Conservation (phyloP, 225 moss, liverwort and hornwort genomes). For the Polytrichum formosum region DNA sequence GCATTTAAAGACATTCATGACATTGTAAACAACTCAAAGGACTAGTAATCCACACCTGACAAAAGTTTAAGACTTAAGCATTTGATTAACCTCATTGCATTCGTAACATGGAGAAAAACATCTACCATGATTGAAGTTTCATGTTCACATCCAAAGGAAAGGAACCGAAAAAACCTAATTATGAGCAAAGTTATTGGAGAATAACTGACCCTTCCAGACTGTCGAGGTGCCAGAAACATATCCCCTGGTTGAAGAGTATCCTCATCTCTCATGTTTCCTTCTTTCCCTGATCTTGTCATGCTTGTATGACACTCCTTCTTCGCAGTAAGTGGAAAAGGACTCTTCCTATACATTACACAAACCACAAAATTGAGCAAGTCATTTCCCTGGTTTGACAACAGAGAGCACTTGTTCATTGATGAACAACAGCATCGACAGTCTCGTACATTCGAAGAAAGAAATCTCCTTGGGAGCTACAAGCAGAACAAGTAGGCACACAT, state of each 20-base stretch:
- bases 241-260: slow-evolving; percentile 21
- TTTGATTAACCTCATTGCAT: too few relatives aligned
- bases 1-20: too few relatives aligned
- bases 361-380: slow-evolving; percentile 3
- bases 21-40: not conserved
- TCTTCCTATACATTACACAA: slow-evolving; percentile 7
- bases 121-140: not conserved
- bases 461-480: too few relatives aligned
- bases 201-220: slow-evolving; percentile 32
- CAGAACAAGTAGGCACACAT: too few relatives aligned
- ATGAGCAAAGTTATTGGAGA: slow-evolving; percentile 6
- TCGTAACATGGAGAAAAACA: too few relatives aligned
- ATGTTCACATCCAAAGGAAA: slow-evolving; percentile 7
- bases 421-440: too few relatives aligned
- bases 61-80: not conserved
- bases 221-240: slow-evolving; percentile 10
- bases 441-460: too few relatives aligned
- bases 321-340: not conserved
- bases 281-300: slow-evolving; percentile 11
- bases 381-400: too few relatives aligned
- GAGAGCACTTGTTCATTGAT: too few relatives aligned
- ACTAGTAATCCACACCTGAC: not conserved
- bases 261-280: slow-evolving; percentile 11
- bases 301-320: slow-evolving; percentile 16
- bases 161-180: not conserved